Evolutionary conservation across 2,329 filamentous ascomycete genomes (phyloP).

Genomic region (Calonectria hongkongensis): DNA sequence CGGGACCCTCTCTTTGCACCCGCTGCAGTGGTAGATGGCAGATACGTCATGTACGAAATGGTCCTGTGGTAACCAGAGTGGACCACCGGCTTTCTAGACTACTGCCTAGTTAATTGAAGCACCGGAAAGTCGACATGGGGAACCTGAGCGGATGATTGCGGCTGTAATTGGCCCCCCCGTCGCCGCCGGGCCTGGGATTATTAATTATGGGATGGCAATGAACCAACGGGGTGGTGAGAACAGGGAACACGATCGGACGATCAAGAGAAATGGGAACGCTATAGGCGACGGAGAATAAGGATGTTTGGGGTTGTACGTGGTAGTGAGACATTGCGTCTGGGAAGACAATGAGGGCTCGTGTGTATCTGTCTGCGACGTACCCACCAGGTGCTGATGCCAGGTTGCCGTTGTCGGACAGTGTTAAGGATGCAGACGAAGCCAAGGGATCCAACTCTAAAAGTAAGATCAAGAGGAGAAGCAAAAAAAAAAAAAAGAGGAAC

Average conservation of each 20-base stretch:
- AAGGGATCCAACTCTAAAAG: constrained; percentile 25
- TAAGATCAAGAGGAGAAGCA: neutral
- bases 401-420: constrained; percentile 24
- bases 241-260: neutral
- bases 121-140: constrained; percentile 9
- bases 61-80: constrained; percentile 19
- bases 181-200: neutral
- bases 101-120: constrained; percentile 26
- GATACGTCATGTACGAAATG: neutral
- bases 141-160: constrained; percentile 9
- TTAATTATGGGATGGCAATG: constrained; percentile 17
- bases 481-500: constrained; percentile 21
- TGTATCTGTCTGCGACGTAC: constrained; percentile 10
- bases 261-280: constrained; percentile 13
- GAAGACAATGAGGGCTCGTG: neutral
- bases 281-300: neutral
- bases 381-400: constrained; percentile 3
- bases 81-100: constrained; percentile 4
- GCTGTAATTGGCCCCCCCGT: neutral
- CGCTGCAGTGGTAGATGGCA: constrained; percentile 3
- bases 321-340: constrained; percentile 5
- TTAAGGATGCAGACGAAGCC: neutral
- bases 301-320: neutral
- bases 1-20: constrained; percentile 10
- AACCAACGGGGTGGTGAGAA: constrained; percentile 5